Evolutionary conservation across 495 filamentous ascomycete species (phyloP).

Genomic region (Daldinia grandis): DNA sequence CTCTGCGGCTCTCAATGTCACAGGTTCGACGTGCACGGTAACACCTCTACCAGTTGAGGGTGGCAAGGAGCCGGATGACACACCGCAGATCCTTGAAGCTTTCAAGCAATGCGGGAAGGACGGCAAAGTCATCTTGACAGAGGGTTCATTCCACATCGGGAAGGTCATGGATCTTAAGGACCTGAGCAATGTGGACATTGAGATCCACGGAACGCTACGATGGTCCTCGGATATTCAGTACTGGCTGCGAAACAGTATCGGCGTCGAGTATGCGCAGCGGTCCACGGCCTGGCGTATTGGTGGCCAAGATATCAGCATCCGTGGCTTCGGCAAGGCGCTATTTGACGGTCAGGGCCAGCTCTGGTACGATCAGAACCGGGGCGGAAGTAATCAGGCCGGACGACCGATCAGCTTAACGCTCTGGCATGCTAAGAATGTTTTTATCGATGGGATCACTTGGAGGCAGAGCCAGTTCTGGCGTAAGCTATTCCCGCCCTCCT

Average conservation of each 20-base stretch:
- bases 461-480: slow-evolving; percentile 55
- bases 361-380: slow-evolving; percentile 54
- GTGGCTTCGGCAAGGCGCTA: slow-evolving; percentile 51
- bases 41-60: slow-evolving; percentile 42
- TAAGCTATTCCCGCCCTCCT: slow-evolving; percentile 1
- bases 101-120: slow-evolving; percentile 52
- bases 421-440: slow-evolving; percentile 52
- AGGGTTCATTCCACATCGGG: slow-evolving; percentile 54
- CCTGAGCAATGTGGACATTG: slow-evolving; percentile 51
- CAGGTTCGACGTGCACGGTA: slow-evolving; percentile 51
- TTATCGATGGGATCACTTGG: slow-evolving; percentile 55
- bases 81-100: slow-evolving; percentile 54
- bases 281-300: slow-evolving; percentile 54
- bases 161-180: slow-evolving; percentile 55
- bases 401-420: slow-evolving; percentile 53
- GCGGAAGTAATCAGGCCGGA: slow-evolving; percentile 47
- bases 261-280: slow-evolving; percentile 50
- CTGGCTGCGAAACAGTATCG: slow-evolving; percentile 49
- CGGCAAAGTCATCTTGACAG: slow-evolving; percentile 48
- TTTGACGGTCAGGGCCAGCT: slow-evolving; percentile 56
- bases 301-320: slow-evolving; percentile 48
- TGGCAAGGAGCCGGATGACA: slow-evolving; percentile 49
- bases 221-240: slow-evolving; percentile 53
- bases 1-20: slow-evolving; percentile 44
- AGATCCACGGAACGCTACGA: slow-evolving; percentile 52